Conservation (phyloP, 2,329 filamentous ascomycete species). For the Rachicladosporium sp. region DNA sequence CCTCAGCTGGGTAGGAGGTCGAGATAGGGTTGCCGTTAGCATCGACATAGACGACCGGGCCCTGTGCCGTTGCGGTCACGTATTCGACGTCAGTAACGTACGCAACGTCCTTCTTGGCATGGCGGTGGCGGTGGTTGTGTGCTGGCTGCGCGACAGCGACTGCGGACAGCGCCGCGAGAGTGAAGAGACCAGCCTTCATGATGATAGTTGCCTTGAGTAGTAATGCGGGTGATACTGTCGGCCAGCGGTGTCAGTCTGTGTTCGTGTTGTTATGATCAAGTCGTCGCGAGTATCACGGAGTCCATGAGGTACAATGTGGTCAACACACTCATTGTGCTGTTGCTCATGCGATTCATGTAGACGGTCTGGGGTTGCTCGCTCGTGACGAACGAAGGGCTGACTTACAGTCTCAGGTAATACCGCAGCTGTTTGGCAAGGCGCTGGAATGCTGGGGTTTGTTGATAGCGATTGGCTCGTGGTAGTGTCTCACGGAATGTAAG, state of each 20-base stretch:
- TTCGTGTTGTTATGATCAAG: constrained; percentile 1
- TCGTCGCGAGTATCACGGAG: not conserved
- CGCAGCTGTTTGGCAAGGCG: constrained; percentile 3
- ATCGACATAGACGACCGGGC: constrained; percentile 49
- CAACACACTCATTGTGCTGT: not conserved
- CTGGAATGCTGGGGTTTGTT: constrained; percentile 10
- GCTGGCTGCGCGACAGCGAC: constrained; percentile 14
- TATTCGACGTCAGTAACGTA: constrained; percentile 22
- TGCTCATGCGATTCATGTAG: too few species aligned
- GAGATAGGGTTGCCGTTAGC: constrained; percentile 41
- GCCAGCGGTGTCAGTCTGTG: constrained; percentile 13
- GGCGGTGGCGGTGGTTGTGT: constrained; percentile 22
- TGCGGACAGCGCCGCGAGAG: constrained; percentile 14
- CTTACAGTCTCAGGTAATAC: constrained; percentile 3
- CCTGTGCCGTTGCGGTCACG: constrained; percentile 33
- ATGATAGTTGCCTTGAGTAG: constrained; percentile 8
- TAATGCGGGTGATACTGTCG: constrained; percentile 8
- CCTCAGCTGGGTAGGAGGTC: constrained; percentile 4
- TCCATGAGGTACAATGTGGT: not conserved
- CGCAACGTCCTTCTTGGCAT: constrained; percentile 19
- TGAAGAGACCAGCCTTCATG: constrained; percentile 22
- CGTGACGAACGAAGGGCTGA: constrained; percentile 1
- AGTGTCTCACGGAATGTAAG: constrained; percentile 11
- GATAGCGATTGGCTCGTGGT: constrained; percentile 5
- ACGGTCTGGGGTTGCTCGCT: not conserved